Evolutionary conservation across 495 filamentous ascomycete species (phyloP).

Genomic region (Aspergillus diversus): DNA sequence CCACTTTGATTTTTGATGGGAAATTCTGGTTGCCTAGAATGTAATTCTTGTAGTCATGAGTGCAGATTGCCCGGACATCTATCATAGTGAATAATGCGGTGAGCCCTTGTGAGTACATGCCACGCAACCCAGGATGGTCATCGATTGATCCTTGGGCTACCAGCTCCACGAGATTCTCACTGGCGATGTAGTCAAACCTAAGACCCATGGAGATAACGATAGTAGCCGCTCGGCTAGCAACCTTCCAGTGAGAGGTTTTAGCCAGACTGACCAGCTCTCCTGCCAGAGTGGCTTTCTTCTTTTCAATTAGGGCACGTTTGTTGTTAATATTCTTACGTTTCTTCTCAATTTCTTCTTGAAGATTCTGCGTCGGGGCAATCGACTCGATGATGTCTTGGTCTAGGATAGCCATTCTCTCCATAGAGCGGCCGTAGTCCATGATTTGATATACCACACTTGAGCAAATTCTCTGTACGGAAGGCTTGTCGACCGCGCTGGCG

Average conservation of each 20-base stretch:
- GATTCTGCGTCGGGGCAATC: slow-evolving; percentile 73
- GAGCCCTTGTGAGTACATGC: slow-evolving; percentile 78
- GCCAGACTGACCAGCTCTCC: slow-evolving; percentile 79
- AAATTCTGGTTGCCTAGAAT: slow-evolving; percentile 75
- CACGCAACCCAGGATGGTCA: slow-evolving; percentile 82
- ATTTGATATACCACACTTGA: slow-evolving; percentile 79
- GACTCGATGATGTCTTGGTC: slow-evolving; percentile 70
- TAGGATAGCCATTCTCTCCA: slow-evolving; percentile 86
- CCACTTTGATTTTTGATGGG: slow-evolving; percentile 72
- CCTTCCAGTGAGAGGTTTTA: slow-evolving; percentile 89
- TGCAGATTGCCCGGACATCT: slow-evolving; percentile 82
- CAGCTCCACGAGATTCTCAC: slow-evolving; percentile 79
- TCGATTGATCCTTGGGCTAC: slow-evolving; percentile 84
- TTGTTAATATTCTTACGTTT: slow-evolving; percentile 71
- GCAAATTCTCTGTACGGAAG: slow-evolving; percentile 90
- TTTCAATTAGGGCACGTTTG: slow-evolving; percentile 75
- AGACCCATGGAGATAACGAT: slow-evolving; percentile 88
- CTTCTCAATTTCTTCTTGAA: slow-evolving; percentile 62
- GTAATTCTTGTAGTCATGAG: slow-evolving; percentile 83
- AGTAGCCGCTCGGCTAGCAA: slow-evolving; percentile 82
- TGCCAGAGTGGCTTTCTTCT: slow-evolving; percentile 78
- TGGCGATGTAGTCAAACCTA: slow-evolving; percentile 85
- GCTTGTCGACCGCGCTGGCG: slow-evolving; percentile 86
- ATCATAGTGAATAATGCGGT: slow-evolving; percentile 79
- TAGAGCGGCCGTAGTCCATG: slow-evolving; percentile 84